Base-by-base conservation (phyloP, 495 filamentous ascomycete species). In the Penicillium antarcticum region DNA sequence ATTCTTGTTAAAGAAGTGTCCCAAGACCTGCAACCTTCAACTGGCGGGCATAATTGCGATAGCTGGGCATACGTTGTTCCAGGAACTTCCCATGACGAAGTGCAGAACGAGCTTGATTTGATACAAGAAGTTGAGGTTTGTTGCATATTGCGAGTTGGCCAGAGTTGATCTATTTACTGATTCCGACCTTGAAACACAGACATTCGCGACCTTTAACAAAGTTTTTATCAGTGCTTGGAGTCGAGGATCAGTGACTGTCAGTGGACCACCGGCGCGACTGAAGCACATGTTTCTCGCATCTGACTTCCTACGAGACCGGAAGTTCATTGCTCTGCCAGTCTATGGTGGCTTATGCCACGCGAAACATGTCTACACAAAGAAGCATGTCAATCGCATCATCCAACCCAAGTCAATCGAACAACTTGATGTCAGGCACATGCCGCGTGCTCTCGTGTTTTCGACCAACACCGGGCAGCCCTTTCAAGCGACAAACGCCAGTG, bases 21-120 rank as follows among this genome's bases (percentile, higher is more conserved):
- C 1, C 45, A 60, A 8, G 66, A 64, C 14, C 48, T 77, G 12
- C 51, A 76, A 45, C 35, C 62, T 35, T 62, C 49, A 5, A 56
- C 67, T 18, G 43, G 50, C 1, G 50, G 40, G 39, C 36, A 46
- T 10, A 17, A 46, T 5, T 54, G 56, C 1, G 50, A 70, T 17
- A 71, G 57, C 31, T 79, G 75, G 76, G 74, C 76, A 2, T 68
- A 69, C 41, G 66, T 76, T 4, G 46, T 78, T 13, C 57, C 62
- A 1, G 64, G 63, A 13, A 48, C 75, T 3, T 36, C 52, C 11
- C 32, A 55, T 4, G 60, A 65, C 3, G 63, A 51, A 1, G 67
- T 70, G n/a, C 70, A 71, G 36, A 42, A 64, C 2, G 70, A 73
- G 48, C 58, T 77, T 16, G 55, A 68, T 41, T 14, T 46, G 2